Evolutionary conservation across 2,329 filamentous ascomycete species (phyloP), one percentile per base, ranked within the genome.

Genomic region (Botryotinia convoluta): DNA sequence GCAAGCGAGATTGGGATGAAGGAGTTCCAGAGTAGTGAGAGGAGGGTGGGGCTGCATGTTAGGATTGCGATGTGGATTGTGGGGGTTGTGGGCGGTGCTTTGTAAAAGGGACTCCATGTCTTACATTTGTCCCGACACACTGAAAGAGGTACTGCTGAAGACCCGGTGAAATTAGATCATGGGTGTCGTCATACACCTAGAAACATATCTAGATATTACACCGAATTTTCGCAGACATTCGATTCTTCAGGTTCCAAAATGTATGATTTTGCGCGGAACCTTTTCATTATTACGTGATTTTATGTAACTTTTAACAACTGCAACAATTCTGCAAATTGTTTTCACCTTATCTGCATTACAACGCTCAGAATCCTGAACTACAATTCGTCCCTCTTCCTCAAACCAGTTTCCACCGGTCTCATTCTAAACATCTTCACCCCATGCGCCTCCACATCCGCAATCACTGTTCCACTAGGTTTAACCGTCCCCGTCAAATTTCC

Each of bases 31-130:
- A 92, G 86, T 78, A 90, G 89, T 9, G 96, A 99, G 81, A 87
- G 96, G 74, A 90, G 93, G 73, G 96, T 98, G 0, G 90, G 94
- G 1, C 85, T 97, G 80, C 91, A 94, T 81, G 96, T 99, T 57
- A 86, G 93, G 74, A 83, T 97, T 75, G 93, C 94, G 5, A 97
- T 98, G 94, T 97, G 93, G 94, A 92, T 97, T 83, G 95, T 98
- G 8, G 89, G 90, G 78, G 85, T 93, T 48, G 88, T 97, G 12
- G 95, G 95, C 0, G 95, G 95, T 22, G 94, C 94, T n/a, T 84
- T 98, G 80, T 98, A 84, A 81, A 51, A 37, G 37, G 32, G 10
- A 20, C 35, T 35, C 37, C 16, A 39, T 69, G 51, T 65, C 39
- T 35, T 45, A 69, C 59, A 68, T 44, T 39, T 18, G 14, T 8